These are phyloP conservation scores for Aspergillus bombycis DNA, from an alignment of 2,329 filamentous ascomycete species.

Conservation along the genomic window DNA sequence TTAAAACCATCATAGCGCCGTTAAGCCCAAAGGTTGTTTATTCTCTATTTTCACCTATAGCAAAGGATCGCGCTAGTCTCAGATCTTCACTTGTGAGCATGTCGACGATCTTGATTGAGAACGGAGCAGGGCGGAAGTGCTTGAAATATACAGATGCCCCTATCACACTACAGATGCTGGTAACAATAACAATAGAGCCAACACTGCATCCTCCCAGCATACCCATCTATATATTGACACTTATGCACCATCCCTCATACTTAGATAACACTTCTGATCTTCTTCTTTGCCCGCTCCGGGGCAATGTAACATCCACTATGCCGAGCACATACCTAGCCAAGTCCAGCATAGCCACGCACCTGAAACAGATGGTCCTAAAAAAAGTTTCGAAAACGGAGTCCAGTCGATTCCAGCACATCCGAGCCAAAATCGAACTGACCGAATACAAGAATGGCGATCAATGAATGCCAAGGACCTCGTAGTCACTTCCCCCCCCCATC, in stretches of 20 bases:
- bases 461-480: neutral
- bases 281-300: neutral
- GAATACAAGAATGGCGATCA: neutral
- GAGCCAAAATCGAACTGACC: neutral
- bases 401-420: neutral
- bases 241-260: neutral
- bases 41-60: neutral
- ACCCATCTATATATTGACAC: neutral
- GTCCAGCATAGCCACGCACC: neutral
- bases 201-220: neutral
- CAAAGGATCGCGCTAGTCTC: slow-evolving; percentile 1
- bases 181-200: neutral
- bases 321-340: neutral
- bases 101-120: neutral
- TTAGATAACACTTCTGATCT: neutral
- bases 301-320: neutral
- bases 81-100: neutral
- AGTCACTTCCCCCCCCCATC: neutral
- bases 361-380: neutral
- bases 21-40: neutral
- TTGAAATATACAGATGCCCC: neutral
- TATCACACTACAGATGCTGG: neutral
- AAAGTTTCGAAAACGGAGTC: neutral
- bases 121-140: neutral
- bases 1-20: neutral